Base-by-base conservation (phyloP, 495 filamentous ascomycete genomes). In the Trichocladium uniseriatum region DNA sequence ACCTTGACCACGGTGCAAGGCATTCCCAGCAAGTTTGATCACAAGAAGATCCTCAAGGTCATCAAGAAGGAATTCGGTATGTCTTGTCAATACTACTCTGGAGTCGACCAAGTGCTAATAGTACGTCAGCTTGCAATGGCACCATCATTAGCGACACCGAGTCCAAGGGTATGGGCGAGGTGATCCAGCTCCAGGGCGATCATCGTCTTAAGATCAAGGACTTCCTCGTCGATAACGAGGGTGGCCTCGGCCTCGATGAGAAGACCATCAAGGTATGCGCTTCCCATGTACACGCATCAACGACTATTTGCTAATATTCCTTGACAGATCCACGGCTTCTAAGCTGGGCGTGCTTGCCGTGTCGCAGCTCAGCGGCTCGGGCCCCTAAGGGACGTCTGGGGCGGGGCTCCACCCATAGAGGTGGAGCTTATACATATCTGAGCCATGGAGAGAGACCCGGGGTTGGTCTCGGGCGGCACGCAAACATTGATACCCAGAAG, bases 31-130 rank as follows among this genome's bases (percentile, higher is more conserved):
- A 95, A 95, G 68, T 96, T 95, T 68, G 91, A 95, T 72, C 89
- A 89, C 73, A 97, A 96, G 82, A 96, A 96, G 77, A 95, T 98
- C 65, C 79, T 98, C 63, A 96, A 96, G 79, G 89, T 94, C 72
- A 92, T 97, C 80, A 97, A 97, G 82, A 97, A 97, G 81, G 89
- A 95, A 67, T 98, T 97, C 66, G 87, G 87, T 91, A 79, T 52
- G 84, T 78, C n/a, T 46, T 47, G 38, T n/a, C 15, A 11, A 3
- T 16, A 7, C 36, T 5, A 29, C 19, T 47, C 32, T 35, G 16
- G 15, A 8, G 48, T 38, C n/a, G 10, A 19, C 15, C 14, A 18
- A 21, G 20, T 20, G 48, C 55, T 61, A 52, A 60, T 54, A 15
- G 2, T 22, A 3, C 16, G 3, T 24, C 59, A 92, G 92, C 92